phyloP scores from a whole-genome alignment of 768 basidiomycete genomes.

The Pleurotus eryngii region DNA sequence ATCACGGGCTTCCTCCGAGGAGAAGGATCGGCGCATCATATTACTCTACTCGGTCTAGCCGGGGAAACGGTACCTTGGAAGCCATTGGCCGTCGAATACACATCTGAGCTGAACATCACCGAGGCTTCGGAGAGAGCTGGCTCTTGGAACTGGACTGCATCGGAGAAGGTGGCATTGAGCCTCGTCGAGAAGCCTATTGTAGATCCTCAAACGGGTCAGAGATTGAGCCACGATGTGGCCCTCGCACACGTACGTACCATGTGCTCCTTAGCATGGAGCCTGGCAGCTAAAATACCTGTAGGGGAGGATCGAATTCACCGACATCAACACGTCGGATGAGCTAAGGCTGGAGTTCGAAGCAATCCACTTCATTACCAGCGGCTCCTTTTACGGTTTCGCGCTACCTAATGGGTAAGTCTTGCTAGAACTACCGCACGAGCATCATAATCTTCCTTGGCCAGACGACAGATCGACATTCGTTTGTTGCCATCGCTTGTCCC shows the following conservation, averaged over 20 bases:
- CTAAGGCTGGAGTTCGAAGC: slow-evolving; percentile 73
- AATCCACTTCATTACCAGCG: slow-evolving; percentile 69
- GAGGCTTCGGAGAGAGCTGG: slow-evolving; percentile 45
- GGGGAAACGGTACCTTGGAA: slow-evolving; percentile 41
- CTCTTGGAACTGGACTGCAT: slow-evolving; percentile 69
- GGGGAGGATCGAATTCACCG: slow-evolving; percentile 72
- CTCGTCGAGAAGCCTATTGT: slow-evolving; percentile 56
- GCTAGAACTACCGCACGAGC: neutral
- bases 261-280: neutral
- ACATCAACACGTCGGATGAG: slow-evolving; percentile 49
- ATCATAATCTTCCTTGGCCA: slow-evolving; percentile 18
- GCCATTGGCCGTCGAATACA: slow-evolving; percentile 44
- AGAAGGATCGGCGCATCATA: slow-evolving; percentile 57
- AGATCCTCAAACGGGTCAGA: slow-evolving; percentile 25
- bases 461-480: slow-evolving; percentile 62
- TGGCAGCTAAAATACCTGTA: slow-evolving; percentile 19
- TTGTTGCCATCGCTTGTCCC: slow-evolving; percentile 67
- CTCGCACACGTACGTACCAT: slow-evolving; percentile 60
- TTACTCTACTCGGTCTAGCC: slow-evolving; percentile 45
- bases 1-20: slow-evolving; percentile 79
- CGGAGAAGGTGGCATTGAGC: slow-evolving; percentile 62
- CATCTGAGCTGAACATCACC: slow-evolving; percentile 49
- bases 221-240: slow-evolving; percentile 42
- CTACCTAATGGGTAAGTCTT: slow-evolving; percentile 54
- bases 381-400: slow-evolving; percentile 75